Conservation (phyloP, 2,329 filamentous ascomycete genomes). For the Calonectria multiphialidica region DNA sequence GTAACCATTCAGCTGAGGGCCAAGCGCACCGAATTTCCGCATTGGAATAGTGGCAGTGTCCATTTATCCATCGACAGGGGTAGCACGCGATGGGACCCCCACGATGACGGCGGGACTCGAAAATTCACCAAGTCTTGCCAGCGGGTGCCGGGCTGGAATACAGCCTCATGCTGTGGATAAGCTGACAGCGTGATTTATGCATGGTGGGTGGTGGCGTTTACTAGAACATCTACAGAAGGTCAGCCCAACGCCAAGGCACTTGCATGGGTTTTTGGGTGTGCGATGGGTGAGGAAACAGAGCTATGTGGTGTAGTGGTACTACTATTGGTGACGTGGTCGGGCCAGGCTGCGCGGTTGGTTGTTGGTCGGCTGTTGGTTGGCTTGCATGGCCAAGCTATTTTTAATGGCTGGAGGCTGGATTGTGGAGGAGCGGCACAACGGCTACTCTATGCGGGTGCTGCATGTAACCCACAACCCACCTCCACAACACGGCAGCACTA, state of each 20-base stretch:
- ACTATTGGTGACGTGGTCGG: background rate
- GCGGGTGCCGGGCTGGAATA: background rate
- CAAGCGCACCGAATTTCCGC: background rate
- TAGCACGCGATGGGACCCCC: background rate
- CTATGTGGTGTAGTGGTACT: background rate
- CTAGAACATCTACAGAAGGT: background rate
- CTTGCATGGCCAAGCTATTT: background rate
- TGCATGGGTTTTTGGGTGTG: background rate
- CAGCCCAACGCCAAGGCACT: background rate
- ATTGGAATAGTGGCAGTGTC: background rate
- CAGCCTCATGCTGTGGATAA: background rate
- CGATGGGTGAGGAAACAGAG: background rate
- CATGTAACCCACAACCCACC: background rate
- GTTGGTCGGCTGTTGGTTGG: background rate
- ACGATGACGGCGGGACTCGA: background rate
- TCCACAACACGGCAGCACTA: background rate
- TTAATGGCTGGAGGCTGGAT: background rate
- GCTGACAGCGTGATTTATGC: slow-evolving; percentile 8
- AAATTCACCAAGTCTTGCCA: background rate
- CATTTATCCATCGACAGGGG: background rate
- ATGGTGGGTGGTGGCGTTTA: background rate
- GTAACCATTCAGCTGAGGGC: background rate
- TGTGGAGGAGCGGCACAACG: background rate
- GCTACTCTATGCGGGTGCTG: background rate
- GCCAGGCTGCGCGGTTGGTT: too few relatives aligned